Evolutionary conservation across 495 filamentous ascomycete species (phyloP).

Genomic region (Aspergillus homomorphus): DNA sequence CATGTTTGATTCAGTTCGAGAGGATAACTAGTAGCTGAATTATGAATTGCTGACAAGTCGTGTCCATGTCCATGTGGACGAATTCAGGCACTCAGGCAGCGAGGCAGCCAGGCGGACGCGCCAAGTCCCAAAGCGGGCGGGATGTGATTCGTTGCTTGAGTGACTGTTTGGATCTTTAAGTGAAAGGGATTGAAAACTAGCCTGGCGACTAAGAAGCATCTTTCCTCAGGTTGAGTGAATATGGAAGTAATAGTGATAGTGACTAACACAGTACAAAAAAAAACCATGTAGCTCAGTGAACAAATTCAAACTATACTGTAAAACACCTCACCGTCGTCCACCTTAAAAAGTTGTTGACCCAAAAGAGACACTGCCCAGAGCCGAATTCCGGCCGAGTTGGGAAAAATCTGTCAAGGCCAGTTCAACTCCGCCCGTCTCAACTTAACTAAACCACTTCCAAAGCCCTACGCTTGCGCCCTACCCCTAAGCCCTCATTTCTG

Average conservation of each 20-base stretch:
- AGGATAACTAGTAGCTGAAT: background rate
- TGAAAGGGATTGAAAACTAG: background rate
- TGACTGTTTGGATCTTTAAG: background rate
- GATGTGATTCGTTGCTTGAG: slow-evolving; percentile 7
- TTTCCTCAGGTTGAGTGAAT: too few relatives aligned
- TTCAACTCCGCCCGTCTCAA: background rate
- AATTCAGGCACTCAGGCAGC: background rate
- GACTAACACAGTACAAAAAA: too few relatives aligned
- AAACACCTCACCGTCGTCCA: too few relatives aligned
- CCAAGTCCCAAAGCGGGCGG: background rate
- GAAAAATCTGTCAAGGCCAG: slow-evolving; percentile 3
- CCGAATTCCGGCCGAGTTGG: background rate
- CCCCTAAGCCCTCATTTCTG: slow-evolving; percentile 55
- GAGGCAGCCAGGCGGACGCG: background rate
- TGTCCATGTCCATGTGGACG: background rate
- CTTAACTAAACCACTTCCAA: slow-evolving; percentile 26
- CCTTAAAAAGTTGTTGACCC: background rate
- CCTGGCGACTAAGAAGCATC: too few relatives aligned
- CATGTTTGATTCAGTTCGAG: too few relatives aligned
- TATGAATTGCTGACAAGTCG: background rate
- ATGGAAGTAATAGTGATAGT: too few relatives aligned
- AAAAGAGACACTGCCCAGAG: background rate
- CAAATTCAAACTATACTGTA: too few relatives aligned
- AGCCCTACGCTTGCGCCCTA: slow-evolving; percentile 47
- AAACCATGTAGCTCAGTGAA: too few relatives aligned